Evolutionary conservation across 352 stramenopile species (phyloP), one percentile per base, ranked within the genome.

Genomic region (Phytophthora foliorum): DNA sequence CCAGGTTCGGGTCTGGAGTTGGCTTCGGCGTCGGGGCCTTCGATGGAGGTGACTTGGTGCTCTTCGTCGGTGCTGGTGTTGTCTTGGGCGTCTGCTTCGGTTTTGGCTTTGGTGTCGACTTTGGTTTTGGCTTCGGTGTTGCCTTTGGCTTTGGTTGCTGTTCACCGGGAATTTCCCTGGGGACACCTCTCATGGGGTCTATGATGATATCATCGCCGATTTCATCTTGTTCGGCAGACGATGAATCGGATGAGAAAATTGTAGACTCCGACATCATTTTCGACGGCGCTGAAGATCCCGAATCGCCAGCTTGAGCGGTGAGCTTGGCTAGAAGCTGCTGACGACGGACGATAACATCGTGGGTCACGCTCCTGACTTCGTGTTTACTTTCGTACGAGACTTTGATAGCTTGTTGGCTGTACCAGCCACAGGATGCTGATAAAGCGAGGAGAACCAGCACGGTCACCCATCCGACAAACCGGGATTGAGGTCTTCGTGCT

Each of bases 241-340:
- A 73, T 7, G 2, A 54, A 24, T 61, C 36, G 1, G 9, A 19
- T 9, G 44, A 54, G 14, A 55, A 42, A 14, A 45, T 7, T 4
- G 8, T 46, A 9, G 24, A 51, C 16, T 60, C 34, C 4, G 69
- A 31, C 52, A 56, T 44, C 29, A 64, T 36, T 59, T 68, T 68
- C 0, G 50, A 41, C 39, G 42, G 27, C 32, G 45, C 45, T 8
- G 32, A 57, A 8, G 66, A 74, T 32, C 52, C 46, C 1, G 66
- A 74, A 17, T 24, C 60, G 3, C 42, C 67, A 3, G 39, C 41
- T 55, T 61, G 49, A 21, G 48, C 53, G 25, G 60, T 67, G 17
- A 74, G 48, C 9, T 74, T 66, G 31, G 60, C 46, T n/a, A 70
- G 53, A 58, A 67, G 53, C 13, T 74, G 60, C 22, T 74, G 67